Base-by-base conservation (phyloP, 352 stramenopile genomes). In the Blastocystis sp. region DNA sequence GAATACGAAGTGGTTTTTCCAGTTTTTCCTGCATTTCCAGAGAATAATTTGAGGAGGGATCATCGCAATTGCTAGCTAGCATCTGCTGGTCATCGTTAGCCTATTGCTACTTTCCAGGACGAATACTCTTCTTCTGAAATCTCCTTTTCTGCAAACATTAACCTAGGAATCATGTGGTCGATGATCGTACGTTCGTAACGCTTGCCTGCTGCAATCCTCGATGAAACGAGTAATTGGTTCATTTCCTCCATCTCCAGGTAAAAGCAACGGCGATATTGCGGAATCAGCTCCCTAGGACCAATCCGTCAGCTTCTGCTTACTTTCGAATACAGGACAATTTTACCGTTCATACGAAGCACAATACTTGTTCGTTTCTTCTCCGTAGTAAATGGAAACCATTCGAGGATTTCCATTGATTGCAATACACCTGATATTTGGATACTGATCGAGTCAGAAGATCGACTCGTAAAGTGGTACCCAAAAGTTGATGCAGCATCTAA, bases 311-410 rank as follows among this genome's bases (percentile, higher is more conserved):
- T 15, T 13, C 55, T 4, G 9, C 23, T 13, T 43, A 88, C 77
- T 43, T 88, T 88, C 13, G 43, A 79, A 8, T 76, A 55, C 0
- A 88, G 37, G n/a, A 34, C 59, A 37, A 88, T 8, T 47, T 34
- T n/a, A 5, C 37, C 8, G 37, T 43, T 26, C 20, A 15, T 37
- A 23, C 56, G 77, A 3, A 88, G 43, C 0, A 88, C 43, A 9
- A 88, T 43, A 2, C 56, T 54, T 11, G 77, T 88, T 15, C 77
- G 77, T 23, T 88, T 88, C 37, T 37, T 18, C 18, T 79, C 77
- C 15, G 56, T 88, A 4, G 77, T 79, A 34, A 88, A 88, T 18
- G 77, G 77, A 45, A 88, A 88, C 62, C 62, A 88, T 47, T 79
- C 41, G 8, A 88, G 41, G 6, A 88, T 41, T 23, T 88, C 56